These are phyloP conservation scores for Ogataea nonfermentans DNA, from an alignment of 805 yeast species.

Conservation along the genomic window DNA sequence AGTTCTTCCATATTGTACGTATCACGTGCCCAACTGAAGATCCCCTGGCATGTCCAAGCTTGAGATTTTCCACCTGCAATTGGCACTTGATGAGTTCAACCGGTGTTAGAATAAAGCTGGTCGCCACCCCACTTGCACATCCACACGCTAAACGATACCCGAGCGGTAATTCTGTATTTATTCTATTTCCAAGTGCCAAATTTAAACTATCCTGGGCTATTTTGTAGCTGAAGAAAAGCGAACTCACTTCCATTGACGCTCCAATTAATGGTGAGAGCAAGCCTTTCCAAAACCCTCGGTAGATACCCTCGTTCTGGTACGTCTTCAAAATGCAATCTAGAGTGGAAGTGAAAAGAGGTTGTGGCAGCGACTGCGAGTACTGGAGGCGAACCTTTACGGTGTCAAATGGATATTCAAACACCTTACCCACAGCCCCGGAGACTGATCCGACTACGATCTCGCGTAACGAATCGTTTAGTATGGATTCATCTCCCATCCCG, in stretches of 20 bases:
- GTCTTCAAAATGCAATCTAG: slow-evolving; percentile 64
- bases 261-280: slow-evolving; percentile 80
- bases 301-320: slow-evolving; percentile 63
- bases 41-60: slow-evolving; percentile 18
- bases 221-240: slow-evolving; percentile 67
- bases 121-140: slow-evolving; percentile 76
- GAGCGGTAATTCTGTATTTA: slow-evolving; percentile 22
- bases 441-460: slow-evolving; percentile 51
- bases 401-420: slow-evolving; percentile 89
- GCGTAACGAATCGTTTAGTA: slow-evolving; percentile 29
- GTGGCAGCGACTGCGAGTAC: slow-evolving; percentile 58
- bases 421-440: slow-evolving; percentile 81
- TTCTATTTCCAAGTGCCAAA: slow-evolving; percentile 21
- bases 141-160: slow-evolving; percentile 57
- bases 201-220: slow-evolving; percentile 40
- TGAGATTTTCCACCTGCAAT: slow-evolving; percentile 64
- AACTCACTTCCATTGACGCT: slow-evolving; percentile 86
- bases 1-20: slow-evolving; percentile 38
- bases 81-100: slow-evolving; percentile 89
- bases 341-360: slow-evolving; percentile 55
- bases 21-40: slow-evolving; percentile 39
- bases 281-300: slow-evolving; percentile 74
- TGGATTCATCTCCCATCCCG: slow-evolving; percentile 8
- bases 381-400: slow-evolving; percentile 87
- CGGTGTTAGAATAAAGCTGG: slow-evolving; percentile 84